A percentile compares a stretch with the other conserved stretches of the same genome.
These are phyloP conservation scores for Calonectria fujianensis DNA, from an alignment of 2,329 filamentous ascomycete species.

Conservation along the genomic window DNA sequence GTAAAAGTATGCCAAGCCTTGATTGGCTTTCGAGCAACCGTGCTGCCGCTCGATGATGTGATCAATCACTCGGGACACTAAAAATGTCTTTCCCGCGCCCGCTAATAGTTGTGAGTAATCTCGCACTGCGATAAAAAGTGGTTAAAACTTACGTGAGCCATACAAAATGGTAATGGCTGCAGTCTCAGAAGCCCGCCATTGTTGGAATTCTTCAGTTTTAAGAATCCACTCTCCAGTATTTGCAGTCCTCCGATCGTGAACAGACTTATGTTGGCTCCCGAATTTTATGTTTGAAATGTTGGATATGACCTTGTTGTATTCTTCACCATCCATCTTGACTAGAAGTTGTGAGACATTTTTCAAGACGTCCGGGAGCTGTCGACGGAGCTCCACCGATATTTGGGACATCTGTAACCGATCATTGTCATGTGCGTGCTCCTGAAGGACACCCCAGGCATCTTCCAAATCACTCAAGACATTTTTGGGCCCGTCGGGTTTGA, in stretches of 20 bases:
- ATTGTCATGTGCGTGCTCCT: not conserved
- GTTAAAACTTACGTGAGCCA: not conserved
- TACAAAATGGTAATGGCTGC: not conserved
- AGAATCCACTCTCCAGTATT: conserved; percentile 3
- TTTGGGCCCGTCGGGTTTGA: not conserved
- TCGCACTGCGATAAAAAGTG: too few relatives aligned
- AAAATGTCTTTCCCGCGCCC: not conserved
- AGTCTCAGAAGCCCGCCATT: not conserved
- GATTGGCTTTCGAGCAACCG: not conserved
- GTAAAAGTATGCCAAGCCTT: conserved; percentile 2
- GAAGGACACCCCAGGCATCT: not conserved
- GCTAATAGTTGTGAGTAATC: not conserved
- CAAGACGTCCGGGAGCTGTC: not conserved
- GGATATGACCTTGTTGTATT: not conserved
- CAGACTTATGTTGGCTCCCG: not conserved
- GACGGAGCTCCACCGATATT: not conserved
- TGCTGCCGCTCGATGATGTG: not conserved
- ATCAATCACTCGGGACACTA: not conserved
- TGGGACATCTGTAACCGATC: not conserved
- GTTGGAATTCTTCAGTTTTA: not conserved
- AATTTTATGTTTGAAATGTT: not conserved
- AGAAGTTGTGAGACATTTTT: not conserved
- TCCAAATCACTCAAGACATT: not conserved
- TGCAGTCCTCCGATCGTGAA: not conserved
- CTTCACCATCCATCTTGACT: not conserved